Base-by-base conservation (phyloP, 129 eudicot genomes). In the Lactuca sativa region DNA sequence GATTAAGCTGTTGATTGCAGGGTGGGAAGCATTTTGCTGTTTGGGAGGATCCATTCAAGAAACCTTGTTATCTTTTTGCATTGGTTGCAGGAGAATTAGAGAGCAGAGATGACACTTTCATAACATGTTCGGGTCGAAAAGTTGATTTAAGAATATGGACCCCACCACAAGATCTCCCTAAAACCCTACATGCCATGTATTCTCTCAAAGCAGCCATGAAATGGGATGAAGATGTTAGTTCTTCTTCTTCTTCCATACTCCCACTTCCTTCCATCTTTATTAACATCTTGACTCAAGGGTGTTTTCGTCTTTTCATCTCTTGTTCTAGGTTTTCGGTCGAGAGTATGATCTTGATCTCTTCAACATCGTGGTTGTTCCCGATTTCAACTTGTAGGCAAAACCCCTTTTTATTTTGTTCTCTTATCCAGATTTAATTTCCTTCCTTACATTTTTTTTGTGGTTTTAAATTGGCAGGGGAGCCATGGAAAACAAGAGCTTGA, bases 401-500 rank as follows among this genome's bases (percentile, higher is more conserved):
- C 9, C 11, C 1, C 3, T 12, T 38, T 84, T 43, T 25, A 25
- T 25, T 25, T 25, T 25, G 30, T 62, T 38, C 6, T 11, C 31
- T 66, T 41, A 4, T 32, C 49, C 0, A 0, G 3, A 16, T n/a
- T 36, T 5, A 4, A 16, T 40, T 52, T 37, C 4, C 40, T 59
- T 17, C 17, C 17, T 31, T 61, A 55, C 17, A 25, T 25, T 17
- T 64, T 70, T 15, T 40, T 52, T 12, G 11, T 2, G 58, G 58
- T 54, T 56, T 40, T 66, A 4, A 70, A 58, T 74, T 80, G 30
- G 33, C 90, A 92, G 98, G 96, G 98, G 98, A 65, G 98, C 98
- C 64, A 93, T 93, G 98, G 98, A 93, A 79, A 93, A 93, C 83
- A 93, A 93, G 85, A 93, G 98, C 70, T 75, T 93, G 78, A 93